Evolutionary conservation across 2,329 filamentous ascomycete genomes (phyloP).

Genomic region (Mycocentrospora acerina): DNA sequence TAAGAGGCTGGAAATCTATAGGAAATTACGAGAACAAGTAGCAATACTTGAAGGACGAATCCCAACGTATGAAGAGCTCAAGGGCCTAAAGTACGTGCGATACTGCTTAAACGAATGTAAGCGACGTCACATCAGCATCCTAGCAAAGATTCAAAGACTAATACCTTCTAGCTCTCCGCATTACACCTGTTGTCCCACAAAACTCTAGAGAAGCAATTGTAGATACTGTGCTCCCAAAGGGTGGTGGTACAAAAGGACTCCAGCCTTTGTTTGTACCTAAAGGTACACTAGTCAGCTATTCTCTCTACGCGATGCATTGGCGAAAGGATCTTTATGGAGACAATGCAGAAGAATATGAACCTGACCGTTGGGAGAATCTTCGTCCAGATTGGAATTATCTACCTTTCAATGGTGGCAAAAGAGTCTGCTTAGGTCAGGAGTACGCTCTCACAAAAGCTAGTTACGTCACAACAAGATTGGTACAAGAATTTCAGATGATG

Average conservation of each 20-base stretch:
- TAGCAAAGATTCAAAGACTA: too few relatives aligned
- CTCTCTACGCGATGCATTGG: constrained; percentile 52
- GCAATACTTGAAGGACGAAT: constrained; percentile 26
- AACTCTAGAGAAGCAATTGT: constrained; percentile 54
- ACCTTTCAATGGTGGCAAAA: constrained; percentile 44
- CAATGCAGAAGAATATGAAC: constrained; percentile 52
- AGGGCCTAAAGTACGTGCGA: constrained; percentile 60
- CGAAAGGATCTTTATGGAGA: constrained; percentile 51
- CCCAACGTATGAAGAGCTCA: constrained; percentile 61
- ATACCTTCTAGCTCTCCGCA: constrained; percentile 53
- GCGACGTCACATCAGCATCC: too few relatives aligned
- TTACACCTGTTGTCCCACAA: constrained; percentile 56
- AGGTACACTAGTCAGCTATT: constrained; percentile 47
- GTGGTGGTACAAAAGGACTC: constrained; percentile 51
- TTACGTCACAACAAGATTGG: constrained; percentile 35
- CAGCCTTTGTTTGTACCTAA: constrained; percentile 54
- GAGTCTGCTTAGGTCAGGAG: constrained; percentile 41
- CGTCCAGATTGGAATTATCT: constrained; percentile 42
- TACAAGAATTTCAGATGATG: constrained; percentile 33
- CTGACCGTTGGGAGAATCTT: constrained; percentile 50
- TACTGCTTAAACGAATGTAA: constrained; percentile 62
- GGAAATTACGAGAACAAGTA: constrained; percentile 43
- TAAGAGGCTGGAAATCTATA: constrained; percentile 42
- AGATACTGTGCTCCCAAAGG: constrained; percentile 54
- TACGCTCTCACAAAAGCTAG: constrained; percentile 40